Conservation (phyloP, 1,284 basidiomycete genomes). For the Cutaneotrichosporon curvatum region DNA sequence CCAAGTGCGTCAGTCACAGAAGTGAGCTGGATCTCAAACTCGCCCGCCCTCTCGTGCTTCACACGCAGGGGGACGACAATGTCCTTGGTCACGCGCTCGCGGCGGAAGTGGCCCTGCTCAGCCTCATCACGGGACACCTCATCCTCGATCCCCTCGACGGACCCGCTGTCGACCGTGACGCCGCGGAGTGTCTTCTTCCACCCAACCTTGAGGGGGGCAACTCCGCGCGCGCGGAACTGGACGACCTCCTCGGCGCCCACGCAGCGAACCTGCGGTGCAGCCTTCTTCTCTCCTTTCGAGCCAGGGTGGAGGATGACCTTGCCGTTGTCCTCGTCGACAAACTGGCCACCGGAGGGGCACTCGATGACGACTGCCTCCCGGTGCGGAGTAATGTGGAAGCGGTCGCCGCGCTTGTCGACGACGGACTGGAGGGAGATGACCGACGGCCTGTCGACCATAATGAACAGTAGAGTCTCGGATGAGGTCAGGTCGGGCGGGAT, state of each 20-base stretch:
- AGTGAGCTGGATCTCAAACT: slow-evolving; percentile 45
- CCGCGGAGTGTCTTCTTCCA: slow-evolving; percentile 56
- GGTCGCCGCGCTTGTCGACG: slow-evolving; percentile 60
- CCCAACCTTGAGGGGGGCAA: slow-evolving; percentile 67
- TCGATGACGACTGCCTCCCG: slow-evolving; percentile 68
- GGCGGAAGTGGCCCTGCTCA: slow-evolving; percentile 20
- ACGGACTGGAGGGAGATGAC: slow-evolving; percentile 65
- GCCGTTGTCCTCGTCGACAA: slow-evolving; percentile 20
- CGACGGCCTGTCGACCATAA: slow-evolving; percentile 64
- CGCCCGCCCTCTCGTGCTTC: slow-evolving; percentile 36
- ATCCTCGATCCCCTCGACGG: slow-evolving; percentile 76
- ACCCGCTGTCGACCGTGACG: slow-evolving; percentile 55
- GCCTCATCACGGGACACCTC: slow-evolving; percentile 27
- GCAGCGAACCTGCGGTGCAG: slow-evolving; percentile 55
- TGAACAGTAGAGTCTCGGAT: slow-evolving; percentile 64
- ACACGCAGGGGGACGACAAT: slow-evolving; percentile 37
- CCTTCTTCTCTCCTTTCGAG: neutral
- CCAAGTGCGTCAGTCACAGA: slow-evolving; percentile 46
- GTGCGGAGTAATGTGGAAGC: slow-evolving; percentile 55
- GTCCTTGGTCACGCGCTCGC: slow-evolving; percentile 30
- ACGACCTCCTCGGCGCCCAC: slow-evolving; percentile 60
- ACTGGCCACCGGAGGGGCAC: slow-evolving; percentile 60
- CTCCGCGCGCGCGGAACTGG: slow-evolving; percentile 63
- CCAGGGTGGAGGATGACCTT: slow-evolving; percentile 3
- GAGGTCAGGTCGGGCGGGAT: slow-evolving; percentile 52